These are phyloP conservation scores for Phaseolus coccineus DNA, from an alignment of 331 rosid genomes.

Conservation along the genomic window DNA sequence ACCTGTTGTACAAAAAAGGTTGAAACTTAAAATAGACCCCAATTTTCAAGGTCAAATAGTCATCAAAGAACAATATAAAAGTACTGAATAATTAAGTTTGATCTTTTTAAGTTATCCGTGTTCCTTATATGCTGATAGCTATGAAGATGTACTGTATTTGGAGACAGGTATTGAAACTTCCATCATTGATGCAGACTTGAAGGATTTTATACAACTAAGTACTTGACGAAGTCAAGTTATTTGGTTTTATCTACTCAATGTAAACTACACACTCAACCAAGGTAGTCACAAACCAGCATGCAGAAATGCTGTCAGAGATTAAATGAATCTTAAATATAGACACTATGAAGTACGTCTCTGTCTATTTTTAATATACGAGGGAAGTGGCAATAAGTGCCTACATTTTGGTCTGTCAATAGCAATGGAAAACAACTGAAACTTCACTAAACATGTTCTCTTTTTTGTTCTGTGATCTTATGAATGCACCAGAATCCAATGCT, in stretches of 20 bases:
- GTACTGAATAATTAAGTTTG: neutral
- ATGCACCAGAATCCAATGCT: neutral
- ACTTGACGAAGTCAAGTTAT: neutral
- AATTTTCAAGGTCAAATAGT: neutral
- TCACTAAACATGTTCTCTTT: neutral
- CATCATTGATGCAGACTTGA: neutral
- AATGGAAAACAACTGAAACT: neutral
- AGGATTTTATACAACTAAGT: neutral
- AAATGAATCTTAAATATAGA: conserved; percentile 5
- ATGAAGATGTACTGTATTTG: neutral
- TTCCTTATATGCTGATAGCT: neutral
- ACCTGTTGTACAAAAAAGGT: neutral
- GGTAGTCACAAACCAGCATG: neutral
- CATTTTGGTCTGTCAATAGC: neutral
- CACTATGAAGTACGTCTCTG: neutral
- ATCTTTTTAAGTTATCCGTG: neutral
- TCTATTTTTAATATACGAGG: too few relatives aligned
- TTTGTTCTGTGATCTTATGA: neutral
- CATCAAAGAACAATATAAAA: neutral
- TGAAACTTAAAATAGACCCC: neutral
- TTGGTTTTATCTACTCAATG: neutral
- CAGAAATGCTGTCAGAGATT: neutral
- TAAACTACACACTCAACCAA: too few relatives aligned
- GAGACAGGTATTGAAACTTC: neutral
- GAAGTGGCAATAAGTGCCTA: too few relatives aligned